phyloP scores from a whole-genome alignment of 2,329 filamentous ascomycete genomes.

The Nannizziopsis barbatae region DNA sequence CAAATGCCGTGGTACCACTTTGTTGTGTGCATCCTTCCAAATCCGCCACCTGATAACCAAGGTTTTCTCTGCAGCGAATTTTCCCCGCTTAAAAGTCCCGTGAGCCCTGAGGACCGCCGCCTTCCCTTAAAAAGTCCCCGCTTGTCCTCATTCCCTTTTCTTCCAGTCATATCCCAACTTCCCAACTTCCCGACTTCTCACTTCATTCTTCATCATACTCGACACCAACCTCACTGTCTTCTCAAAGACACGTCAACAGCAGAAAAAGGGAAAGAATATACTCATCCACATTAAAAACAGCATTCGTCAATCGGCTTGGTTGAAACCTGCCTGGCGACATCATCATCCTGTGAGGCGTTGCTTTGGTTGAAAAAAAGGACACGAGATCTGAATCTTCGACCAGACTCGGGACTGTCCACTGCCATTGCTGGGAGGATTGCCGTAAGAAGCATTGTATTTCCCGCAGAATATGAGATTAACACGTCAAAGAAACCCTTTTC shows the following conservation, averaged over 20 bases:
- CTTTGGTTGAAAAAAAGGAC: neutral
- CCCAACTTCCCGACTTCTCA: neutral
- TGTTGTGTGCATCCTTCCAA: too few species aligned
- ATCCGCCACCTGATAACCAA: too few species aligned
- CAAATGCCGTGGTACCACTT: too few species aligned
- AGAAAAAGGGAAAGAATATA: neutral
- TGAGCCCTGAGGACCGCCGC: too few species aligned
- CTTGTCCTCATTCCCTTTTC: neutral
- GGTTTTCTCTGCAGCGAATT: too few species aligned
- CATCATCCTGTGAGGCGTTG: neutral
- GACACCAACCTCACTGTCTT: neutral
- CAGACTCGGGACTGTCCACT: neutral
- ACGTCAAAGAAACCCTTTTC: slow-evolving; percentile 35
- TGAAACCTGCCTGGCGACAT: slow-evolving; percentile 9
- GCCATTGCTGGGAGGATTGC: slow-evolving; percentile 22
- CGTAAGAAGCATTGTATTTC: slow-evolving; percentile 44
- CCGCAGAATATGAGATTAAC: slow-evolving; percentile 50
- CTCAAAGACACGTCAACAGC: neutral
- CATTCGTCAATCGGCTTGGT: slow-evolving; percentile 9
- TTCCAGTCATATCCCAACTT: neutral
- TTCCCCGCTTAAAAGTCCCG: too few species aligned
- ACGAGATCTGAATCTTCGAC: neutral
- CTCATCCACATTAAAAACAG: neutral
- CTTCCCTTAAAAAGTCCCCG: too few species aligned
- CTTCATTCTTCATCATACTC: neutral